Evolutionary conservation across 2,329 filamentous ascomycete species (phyloP).

Genomic region (Colletotrichum zoysiae): DNA sequence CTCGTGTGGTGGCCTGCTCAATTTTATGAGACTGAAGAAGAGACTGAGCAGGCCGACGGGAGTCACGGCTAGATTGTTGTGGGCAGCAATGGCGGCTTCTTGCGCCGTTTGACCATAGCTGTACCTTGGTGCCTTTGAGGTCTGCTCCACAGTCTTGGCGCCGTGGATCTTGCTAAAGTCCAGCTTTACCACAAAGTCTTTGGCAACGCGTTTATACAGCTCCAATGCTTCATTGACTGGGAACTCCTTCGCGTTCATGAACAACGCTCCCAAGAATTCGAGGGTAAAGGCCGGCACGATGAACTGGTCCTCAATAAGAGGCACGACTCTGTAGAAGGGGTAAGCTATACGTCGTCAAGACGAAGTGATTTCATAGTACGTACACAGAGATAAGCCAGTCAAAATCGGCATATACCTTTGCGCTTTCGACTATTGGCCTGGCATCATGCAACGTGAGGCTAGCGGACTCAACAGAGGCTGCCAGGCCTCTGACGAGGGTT

Average conservation of each 20-base stretch:
- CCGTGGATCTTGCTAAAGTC: slow-evolving; percentile 17
- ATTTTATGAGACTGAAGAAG: slow-evolving; percentile 23
- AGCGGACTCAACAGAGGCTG: background rate
- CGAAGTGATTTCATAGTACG: background rate
- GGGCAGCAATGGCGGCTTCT: background rate
- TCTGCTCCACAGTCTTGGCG: slow-evolving; percentile 3
- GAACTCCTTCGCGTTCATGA: background rate
- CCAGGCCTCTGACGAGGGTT: background rate
- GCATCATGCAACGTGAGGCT: background rate
- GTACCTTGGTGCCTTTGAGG: background rate
- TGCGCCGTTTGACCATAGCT: background rate
- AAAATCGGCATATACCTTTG: slow-evolving; percentile 11
- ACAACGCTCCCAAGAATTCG: background rate
- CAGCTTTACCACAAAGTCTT: background rate
- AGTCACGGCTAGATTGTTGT: background rate
- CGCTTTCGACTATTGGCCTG: background rate
- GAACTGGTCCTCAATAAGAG: slow-evolving; percentile 15
- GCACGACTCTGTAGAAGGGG: background rate
- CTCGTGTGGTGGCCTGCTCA: slow-evolving; percentile 37
- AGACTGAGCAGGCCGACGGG: background rate
- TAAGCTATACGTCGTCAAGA: background rate
- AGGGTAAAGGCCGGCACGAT: slow-evolving; percentile 6
- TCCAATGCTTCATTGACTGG: background rate
- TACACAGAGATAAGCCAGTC: slow-evolving; percentile 23
- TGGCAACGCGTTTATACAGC: slow-evolving; percentile 21